Conservation (phyloP, 805 yeast species). For the Schwanniomyces polymorphus region DNA sequence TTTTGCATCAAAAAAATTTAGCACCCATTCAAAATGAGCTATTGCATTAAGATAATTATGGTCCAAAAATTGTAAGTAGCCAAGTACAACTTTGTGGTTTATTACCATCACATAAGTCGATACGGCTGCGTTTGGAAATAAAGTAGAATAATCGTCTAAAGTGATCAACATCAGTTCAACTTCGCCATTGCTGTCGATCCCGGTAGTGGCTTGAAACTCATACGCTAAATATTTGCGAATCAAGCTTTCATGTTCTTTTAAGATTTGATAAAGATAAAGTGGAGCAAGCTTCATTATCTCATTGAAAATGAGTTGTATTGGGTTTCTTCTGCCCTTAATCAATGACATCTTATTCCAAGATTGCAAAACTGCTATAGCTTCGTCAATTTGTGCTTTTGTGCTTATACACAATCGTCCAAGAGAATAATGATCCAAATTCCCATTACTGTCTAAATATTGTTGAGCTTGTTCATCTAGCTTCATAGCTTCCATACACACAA, state of each 20-base stretch:
- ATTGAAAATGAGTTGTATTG: conserved; percentile 8
- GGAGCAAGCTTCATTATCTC: conserved; percentile 15
- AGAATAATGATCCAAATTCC: conserved; percentile 15
- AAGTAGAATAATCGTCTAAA: conserved; percentile 6
- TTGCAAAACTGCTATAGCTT: conserved; percentile 2
- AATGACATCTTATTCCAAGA: not conserved
- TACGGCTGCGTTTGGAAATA: not conserved
- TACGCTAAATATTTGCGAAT: conserved; percentile 6
- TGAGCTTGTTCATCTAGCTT: conserved; percentile 22
- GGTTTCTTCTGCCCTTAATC: conserved; percentile 1
- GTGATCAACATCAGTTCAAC: conserved; percentile 8
- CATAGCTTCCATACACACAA: not conserved
- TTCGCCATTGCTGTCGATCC: conserved; percentile 12
- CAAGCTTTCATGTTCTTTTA: conserved; percentile 3
- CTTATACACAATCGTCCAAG: conserved; percentile 15
- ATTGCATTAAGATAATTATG: conserved; percentile 15
- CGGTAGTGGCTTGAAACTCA: conserved; percentile 12
- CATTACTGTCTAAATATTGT: conserved; percentile 11
- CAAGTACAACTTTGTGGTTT: conserved; percentile 17
- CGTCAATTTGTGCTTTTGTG: conserved; percentile 4
- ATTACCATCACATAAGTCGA: conserved; percentile 9
- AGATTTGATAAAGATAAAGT: conserved; percentile 9
- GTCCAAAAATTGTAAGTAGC: conserved; percentile 12
- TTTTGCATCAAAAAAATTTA: not conserved
- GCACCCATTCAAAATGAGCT: not conserved